These are phyloP conservation scores for Barnettozyma sucrosica DNA, from an alignment of 805 yeast species.

Conservation along the genomic window DNA sequence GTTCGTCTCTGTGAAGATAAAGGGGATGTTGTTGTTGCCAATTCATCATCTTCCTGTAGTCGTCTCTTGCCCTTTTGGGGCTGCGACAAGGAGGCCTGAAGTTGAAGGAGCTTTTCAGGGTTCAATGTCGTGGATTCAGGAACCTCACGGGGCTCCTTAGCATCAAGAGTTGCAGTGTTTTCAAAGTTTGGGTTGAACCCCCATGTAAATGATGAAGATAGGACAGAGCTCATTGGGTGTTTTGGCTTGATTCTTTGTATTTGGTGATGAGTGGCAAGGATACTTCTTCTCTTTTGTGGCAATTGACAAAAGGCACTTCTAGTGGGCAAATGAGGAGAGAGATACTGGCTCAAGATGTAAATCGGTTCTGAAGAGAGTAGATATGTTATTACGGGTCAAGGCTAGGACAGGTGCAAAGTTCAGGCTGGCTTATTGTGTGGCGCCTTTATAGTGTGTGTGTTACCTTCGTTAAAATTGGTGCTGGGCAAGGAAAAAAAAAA, in stretches of 20 bases:
- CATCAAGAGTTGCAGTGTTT: slow-evolving; percentile 4
- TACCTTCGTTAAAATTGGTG: too few relatives aligned
- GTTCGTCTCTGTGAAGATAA: slow-evolving; percentile 2
- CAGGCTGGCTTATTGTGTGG: not conserved
- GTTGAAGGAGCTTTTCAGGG: slow-evolving; percentile 5
- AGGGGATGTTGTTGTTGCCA: slow-evolving; percentile 2
- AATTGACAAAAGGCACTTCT: not conserved
- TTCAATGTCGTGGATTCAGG: not conserved
- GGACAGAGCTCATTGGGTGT: slow-evolving; percentile 14
- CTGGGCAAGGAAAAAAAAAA: not conserved
- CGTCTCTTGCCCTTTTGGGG: slow-evolving; percentile 12
- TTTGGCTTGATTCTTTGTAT: not conserved
- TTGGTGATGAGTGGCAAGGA: not conserved
- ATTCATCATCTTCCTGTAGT: slow-evolving; percentile 15
- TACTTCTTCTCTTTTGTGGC: not conserved
- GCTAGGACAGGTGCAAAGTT: not conserved
- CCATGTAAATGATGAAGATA: slow-evolving; percentile 23
- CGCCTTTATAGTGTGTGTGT: too few relatives aligned
- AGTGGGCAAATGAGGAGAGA: slow-evolving; percentile 21
- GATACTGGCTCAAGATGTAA: not conserved
- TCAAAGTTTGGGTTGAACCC: slow-evolving; percentile 24
- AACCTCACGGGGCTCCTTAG: not conserved
- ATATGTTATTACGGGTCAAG: not conserved
- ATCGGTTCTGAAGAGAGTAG: not conserved
- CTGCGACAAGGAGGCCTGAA: slow-evolving; percentile 4